Evolutionary conservation across 352 stramenopile genomes (phyloP).

Genomic region (Globisporangium abappressorium): DNA sequence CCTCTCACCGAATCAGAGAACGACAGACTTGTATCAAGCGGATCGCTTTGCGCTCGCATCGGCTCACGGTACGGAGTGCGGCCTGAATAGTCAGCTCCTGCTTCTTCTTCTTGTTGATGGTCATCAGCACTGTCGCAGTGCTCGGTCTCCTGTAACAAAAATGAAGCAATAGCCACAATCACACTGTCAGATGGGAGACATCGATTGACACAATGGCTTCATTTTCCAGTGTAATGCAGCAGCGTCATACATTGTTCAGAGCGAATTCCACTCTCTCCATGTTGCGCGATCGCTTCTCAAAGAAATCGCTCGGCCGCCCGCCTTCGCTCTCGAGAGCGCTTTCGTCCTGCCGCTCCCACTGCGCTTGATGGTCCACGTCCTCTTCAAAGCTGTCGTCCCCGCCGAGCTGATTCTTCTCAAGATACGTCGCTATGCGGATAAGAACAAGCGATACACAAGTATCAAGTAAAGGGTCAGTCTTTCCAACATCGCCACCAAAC

Average conservation of each 20-base stretch:
- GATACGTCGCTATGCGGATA: conserved; percentile 32
- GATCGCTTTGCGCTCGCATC: not conserved
- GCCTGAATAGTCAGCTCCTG: not conserved
- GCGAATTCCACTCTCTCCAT: conserved; percentile 71
- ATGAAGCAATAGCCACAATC: not conserved
- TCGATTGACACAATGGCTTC: too few relatives aligned
- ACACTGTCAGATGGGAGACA: not conserved
- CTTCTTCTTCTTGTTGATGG: not conserved
- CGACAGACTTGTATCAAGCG: conserved; percentile 13
- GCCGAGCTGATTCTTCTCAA: conserved; percentile 43
- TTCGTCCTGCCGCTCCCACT: conserved; percentile 32
- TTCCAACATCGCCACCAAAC: not conserved
- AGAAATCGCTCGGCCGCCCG: conserved; percentile 63
- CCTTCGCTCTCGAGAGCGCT: conserved; percentile 16
- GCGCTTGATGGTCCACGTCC: conserved; percentile 23
- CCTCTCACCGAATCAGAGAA: conserved; percentile 34
- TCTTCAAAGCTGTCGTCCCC: conserved; percentile 45
- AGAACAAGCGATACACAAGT: not conserved
- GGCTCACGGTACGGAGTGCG: not conserved
- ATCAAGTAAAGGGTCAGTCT: conserved; percentile 4
- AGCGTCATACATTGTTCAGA: conserved; percentile 14
- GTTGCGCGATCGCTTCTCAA: conserved; percentile 67
- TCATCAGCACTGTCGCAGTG: not conserved
- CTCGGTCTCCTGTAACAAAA: not conserved
- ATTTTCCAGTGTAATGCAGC: not conserved